Evolutionary conservation across 257 asterid genomes (phyloP), one percentile per base, ranked within the genome.

Genomic region (Penstemon barbatus): DNA sequence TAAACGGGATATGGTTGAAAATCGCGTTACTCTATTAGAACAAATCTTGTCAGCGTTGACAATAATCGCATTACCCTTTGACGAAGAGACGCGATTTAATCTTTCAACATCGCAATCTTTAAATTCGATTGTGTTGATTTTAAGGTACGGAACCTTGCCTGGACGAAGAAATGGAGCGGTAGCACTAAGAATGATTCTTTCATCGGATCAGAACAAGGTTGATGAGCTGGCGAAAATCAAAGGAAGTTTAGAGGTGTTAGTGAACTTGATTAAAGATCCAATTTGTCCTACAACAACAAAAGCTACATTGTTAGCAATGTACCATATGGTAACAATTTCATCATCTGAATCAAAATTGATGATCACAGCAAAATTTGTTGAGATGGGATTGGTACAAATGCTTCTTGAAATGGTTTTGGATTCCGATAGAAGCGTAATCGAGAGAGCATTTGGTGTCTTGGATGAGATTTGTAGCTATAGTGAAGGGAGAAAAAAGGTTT

Each of bases 401-500:
- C 70, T 84, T 3, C 9, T 82, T 0, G 88, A 86, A 8, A 63
- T 75, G 42, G 76, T 80, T 3, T 86, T 84, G 45, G 87, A 75
- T 11, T 75, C 81, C 1, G 88, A 86, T 1, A 74, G 66, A 65
- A 77, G 93, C 77, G 19, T 64, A 43, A 72, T 83, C 8, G 93
- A 86, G 76, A 84, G 78, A 63, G 88, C 83, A 18, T 70, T 86
- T 36, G 90, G 84, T 5, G 79, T 84, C 62, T 46, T 86, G 71
- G 77, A 84, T 11, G 85, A 77, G 52, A 75, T 86, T 3, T 84
- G 86, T 73, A 70, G 78, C 10, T 52, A 18, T 4, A 68, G 11
- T 9, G 80, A 78, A 60, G 93, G 80, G 66, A 77, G 77, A n/a
- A 73, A 66, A 58, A 82, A 65, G 68, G 88, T 61, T 3, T 58